A percentile compares a stretch with the other conserved stretches of the same genome.
phyloP scores from a whole-genome alignment of 2,329 filamentous ascomycete genomes.

The Aureobasidium sp. region DNA sequence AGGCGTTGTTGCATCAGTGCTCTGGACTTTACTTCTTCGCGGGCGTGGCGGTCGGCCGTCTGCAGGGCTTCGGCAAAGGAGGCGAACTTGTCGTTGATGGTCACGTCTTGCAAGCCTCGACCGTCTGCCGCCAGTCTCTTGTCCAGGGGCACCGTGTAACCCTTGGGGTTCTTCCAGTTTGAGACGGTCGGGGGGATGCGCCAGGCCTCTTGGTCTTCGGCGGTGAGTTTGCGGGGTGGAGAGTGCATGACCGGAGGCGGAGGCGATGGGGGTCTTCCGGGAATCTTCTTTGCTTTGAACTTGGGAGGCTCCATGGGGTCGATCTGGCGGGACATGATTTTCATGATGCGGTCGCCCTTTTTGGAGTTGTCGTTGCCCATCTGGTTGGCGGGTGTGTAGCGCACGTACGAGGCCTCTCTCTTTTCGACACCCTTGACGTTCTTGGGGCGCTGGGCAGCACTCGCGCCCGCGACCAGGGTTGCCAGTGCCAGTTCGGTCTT shows the following conservation, averaged over 20 bases:
- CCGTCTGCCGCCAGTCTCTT: slow-evolving; percentile 93
- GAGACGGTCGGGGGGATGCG: slow-evolving; percentile 82
- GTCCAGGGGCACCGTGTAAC: slow-evolving; percentile 90
- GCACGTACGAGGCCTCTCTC: slow-evolving; percentile 80
- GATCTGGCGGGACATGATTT: slow-evolving; percentile 88
- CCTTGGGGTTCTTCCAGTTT: slow-evolving; percentile 99
- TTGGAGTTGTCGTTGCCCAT: slow-evolving; percentile 85
- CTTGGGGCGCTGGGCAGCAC: slow-evolving; percentile 91
- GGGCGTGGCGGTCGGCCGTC: slow-evolving; percentile 86
- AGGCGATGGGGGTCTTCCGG: slow-evolving; percentile 80
- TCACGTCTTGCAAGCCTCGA: slow-evolving; percentile 80
- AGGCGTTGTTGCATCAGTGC: slow-evolving; percentile 91
- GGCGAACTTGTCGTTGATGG: slow-evolving; percentile 97
- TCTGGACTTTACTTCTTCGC: slow-evolving; percentile 89
- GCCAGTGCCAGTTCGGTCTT: slow-evolving; percentile 81
- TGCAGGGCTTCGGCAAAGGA: slow-evolving; percentile 91
- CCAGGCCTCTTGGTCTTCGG: slow-evolving; percentile 96
- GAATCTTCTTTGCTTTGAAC: slow-evolving; percentile 98
- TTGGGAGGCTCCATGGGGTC: slow-evolving; percentile 97
- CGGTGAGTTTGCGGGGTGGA: slow-evolving; percentile 86
- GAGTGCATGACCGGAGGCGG: slow-evolving; percentile 93
- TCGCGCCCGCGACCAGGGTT: slow-evolving; percentile 71
- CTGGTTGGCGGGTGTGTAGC: slow-evolving; percentile 88
- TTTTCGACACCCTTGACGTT: slow-evolving; percentile 73
- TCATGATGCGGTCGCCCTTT: slow-evolving; percentile 94